phyloP scores from a whole-genome alignment of 306 rosid species.

The Vicia villosa region DNA sequence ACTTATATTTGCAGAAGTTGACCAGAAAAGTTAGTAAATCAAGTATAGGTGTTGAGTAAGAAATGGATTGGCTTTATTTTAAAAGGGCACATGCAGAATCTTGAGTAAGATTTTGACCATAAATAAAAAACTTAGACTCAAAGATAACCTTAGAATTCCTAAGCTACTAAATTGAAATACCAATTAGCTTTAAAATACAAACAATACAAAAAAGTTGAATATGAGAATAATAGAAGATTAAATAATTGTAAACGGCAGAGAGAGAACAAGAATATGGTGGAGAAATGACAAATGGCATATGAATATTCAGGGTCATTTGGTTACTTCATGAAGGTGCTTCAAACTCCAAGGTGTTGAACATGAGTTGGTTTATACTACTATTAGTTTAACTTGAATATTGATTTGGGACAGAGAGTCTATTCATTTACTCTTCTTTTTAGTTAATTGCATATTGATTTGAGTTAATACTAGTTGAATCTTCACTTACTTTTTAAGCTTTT shows the following conservation, averaged over 20 bases:
- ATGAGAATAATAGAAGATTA: not conserved
- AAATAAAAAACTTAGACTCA: conserved; percentile 12
- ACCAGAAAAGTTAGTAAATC: conserved; percentile 21
- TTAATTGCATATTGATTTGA: no score
- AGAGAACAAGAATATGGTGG: not conserved
- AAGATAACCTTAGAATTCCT: conserved; percentile 12
- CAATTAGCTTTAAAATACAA: conserved; percentile 15
- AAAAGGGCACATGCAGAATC: conserved; percentile 31
- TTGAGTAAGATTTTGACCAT: conserved; percentile 16
- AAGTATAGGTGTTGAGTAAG: conserved; percentile 35
- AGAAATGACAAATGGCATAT: conserved; percentile 32
- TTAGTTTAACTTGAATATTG: no score
- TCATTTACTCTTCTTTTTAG: no score
- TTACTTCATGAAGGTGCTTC: conserved; percentile 19
- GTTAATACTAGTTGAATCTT: no score
- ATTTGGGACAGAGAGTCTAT: no score
- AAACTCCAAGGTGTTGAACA: not conserved
- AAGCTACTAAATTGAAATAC: conserved; percentile 13
- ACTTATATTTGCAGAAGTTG: conserved; percentile 2
- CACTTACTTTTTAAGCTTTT: no score
- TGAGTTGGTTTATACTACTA: conserved; percentile 10
- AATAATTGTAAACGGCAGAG: conserved; percentile 19
- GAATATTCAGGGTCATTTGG: conserved; percentile 26
- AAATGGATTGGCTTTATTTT: conserved; percentile 20
- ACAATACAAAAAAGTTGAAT: not conserved